A percentile compares a stretch with the other conserved stretches of the same genome.
These are phyloP conservation scores for Sphagnurus paluster DNA, from an alignment of 1,284 basidiomycete genomes.

Conservation along the genomic window DNA sequence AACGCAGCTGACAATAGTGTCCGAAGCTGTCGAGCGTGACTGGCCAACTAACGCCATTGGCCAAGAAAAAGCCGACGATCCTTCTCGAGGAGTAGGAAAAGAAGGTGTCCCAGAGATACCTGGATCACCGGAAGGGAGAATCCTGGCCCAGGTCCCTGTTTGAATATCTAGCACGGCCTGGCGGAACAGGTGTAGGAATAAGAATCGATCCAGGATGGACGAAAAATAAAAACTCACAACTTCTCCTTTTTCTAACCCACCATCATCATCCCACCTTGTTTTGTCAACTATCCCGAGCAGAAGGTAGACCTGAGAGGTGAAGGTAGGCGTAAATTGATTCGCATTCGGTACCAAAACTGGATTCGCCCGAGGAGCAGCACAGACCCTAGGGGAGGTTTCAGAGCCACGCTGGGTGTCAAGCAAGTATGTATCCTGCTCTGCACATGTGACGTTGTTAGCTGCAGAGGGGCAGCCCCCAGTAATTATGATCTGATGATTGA, in stretches of 20 bases:
- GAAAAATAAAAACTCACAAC: constrained; percentile 48
- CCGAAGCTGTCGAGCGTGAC: constrained; percentile 50
- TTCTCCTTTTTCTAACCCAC: constrained; percentile 62
- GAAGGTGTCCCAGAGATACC: constrained; percentile 42
- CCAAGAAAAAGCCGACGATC: constrained; percentile 65
- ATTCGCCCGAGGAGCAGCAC: constrained; percentile 70
- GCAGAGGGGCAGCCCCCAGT: constrained; percentile 60
- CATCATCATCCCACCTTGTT: constrained; percentile 65
- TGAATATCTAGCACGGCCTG: constrained; percentile 66
- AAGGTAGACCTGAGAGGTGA: constrained; percentile 63
- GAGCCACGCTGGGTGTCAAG: constrained; percentile 43
- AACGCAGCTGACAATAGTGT: constrained; percentile 52
- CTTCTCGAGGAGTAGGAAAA: constrained; percentile 67
- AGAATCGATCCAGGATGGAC: constrained; percentile 8
- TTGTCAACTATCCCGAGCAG: constrained; percentile 65
- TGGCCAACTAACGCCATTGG: constrained; percentile 54
- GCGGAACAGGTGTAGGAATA: constrained; percentile 10
- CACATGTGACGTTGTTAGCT: constrained; percentile 48
- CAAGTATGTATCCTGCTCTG: constrained; percentile 54
- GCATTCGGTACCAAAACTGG: constrained; percentile 62
- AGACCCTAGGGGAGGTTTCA: constrained; percentile 43
- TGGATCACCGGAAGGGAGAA: constrained; percentile 75
- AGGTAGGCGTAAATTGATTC: constrained; percentile 55
- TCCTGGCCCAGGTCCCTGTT: constrained; percentile 68
- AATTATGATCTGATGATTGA: constrained; percentile 51